These are phyloP conservation scores for Globisporangium orthogonon DNA, from an alignment of 352 stramenopile species.

Conservation along the genomic window DNA sequence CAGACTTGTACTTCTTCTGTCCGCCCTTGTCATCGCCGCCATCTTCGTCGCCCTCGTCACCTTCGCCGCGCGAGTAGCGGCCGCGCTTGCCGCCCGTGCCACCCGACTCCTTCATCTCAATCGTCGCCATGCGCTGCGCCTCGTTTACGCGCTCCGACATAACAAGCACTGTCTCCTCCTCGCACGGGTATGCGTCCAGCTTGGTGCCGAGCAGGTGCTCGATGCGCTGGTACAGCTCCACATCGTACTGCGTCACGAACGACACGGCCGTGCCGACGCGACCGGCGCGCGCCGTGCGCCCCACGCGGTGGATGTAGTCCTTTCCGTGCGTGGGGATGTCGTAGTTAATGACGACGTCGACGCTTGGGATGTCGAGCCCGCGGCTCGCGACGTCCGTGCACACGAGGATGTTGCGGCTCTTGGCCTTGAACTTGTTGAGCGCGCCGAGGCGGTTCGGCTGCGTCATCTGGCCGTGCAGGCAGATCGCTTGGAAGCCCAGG, in stretches of 20 bases:
- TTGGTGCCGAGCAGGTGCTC: constrained; percentile 79
- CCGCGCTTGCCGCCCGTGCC: constrained; percentile 47
- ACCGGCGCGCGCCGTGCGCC: constrained; percentile 95
- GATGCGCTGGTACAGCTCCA: constrained; percentile 98
- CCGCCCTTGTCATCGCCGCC: constrained; percentile 23
- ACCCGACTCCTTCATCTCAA: constrained; percentile 83
- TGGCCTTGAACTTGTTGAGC: constrained; percentile 97
- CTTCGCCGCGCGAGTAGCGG: constrained; percentile 51
- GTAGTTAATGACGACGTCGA: constrained; percentile 99
- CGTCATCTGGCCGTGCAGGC: constrained; percentile 97
- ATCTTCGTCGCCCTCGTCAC: constrained; percentile 34
- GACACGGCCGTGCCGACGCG: constrained; percentile 92
- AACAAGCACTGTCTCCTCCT: constrained; percentile 95
- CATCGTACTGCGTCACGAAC: constrained; percentile 98
- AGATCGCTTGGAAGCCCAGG: constrained; percentile 97
- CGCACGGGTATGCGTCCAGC: constrained; percentile 70
- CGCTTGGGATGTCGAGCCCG: constrained; percentile 95
- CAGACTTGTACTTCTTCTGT: constrained; percentile 75
- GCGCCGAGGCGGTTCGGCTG: constrained; percentile 96
- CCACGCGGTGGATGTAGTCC: constrained; percentile 99
- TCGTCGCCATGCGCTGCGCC: constrained; percentile 93
- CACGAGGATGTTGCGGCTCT: constrained; percentile 83
- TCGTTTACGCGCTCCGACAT: constrained; percentile 97
- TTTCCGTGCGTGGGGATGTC: constrained; percentile 98
- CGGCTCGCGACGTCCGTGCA: constrained; percentile 88